Base-by-base conservation (phyloP, 108 stramenopile species). In the Fragilariopsis cylindrus region DNA sequence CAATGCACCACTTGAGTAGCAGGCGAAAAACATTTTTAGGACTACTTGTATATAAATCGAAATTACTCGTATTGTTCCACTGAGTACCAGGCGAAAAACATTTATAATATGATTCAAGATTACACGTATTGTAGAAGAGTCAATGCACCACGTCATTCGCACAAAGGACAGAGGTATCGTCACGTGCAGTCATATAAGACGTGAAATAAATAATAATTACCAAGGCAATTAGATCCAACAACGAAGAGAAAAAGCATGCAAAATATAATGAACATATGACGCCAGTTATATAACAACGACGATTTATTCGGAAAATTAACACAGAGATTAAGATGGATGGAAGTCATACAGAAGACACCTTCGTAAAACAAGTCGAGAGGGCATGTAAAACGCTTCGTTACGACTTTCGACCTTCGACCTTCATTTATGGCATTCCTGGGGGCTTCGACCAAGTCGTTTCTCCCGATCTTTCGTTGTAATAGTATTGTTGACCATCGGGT, bases 361-460 rank as follows among this genome's bases (percentile, higher is more conserved):
- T 63, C 62, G 46, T 45, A 42, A 63, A 45, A 63, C 40, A 63
- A 11, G 46, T 63, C 62, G 62, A 44, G 62, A 63, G 42, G 62
- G 43, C 11, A 63, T 44, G 42, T 30, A 41, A 43, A 63, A 45
- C 62, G 43, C 11, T 11, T 43, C 62, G 39, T 60, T 11, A 30
- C n/a, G 58, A 60, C 58, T 11, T 30, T 11, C 58, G 19, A 60
- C 41, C 11, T 43, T 40, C 62, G 19, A 19, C 30, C 30, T 30
- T 30, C 2, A 30, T 63, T 81, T 84, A 91, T 65, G 87, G 88
- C 88, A 94, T 92, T 12, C 89, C 93, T 39, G 86, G 66, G 9
- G 93, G 93, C 69, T 90, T 94, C 18, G 96, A 91, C 96, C 96
- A 97, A 46, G 86, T 85, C 2, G 94, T 96, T 77, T 91, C 90